Conservation (phyloP, 2,329 filamentous ascomycete genomes). For the Grosmannia clavigera region DNA sequence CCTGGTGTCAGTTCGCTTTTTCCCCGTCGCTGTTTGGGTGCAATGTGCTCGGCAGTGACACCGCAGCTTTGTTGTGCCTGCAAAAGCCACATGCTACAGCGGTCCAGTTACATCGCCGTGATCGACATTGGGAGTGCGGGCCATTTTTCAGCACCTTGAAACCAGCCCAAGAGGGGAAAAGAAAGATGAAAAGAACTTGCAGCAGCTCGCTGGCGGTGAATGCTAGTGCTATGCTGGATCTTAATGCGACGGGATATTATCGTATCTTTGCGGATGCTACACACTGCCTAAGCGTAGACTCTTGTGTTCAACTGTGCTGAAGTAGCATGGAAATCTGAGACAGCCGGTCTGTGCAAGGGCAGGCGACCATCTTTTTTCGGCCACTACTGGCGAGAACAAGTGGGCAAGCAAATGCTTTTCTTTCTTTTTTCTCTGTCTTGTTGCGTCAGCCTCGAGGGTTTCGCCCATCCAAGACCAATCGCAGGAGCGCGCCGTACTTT, state of each 20-base stretch:
- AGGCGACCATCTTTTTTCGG: background rate
- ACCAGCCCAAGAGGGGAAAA: background rate
- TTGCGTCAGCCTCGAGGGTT: background rate
- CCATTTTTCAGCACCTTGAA: background rate
- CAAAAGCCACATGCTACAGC: background rate
- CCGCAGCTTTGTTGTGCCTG: background rate
- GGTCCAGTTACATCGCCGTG: background rate
- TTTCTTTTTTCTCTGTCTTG: background rate
- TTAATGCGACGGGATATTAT: background rate
- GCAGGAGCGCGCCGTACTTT: background rate
- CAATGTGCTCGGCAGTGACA: background rate
- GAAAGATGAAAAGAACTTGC: background rate
- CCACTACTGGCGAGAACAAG: background rate
- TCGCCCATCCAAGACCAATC: background rate
- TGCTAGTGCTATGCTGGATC: background rate
- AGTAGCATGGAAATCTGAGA: background rate
- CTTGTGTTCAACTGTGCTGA: background rate
- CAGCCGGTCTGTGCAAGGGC: background rate
- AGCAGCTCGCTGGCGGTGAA: background rate
- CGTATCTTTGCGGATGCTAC: background rate
- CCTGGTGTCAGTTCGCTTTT: background rate
- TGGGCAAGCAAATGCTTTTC: background rate
- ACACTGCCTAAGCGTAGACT: background rate
- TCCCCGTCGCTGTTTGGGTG: background rate
- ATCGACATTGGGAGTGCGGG: background rate